phyloP scores from a whole-genome alignment of 108 stramenopile genomes.

The Phaeodactylum tricornutum region DNA sequence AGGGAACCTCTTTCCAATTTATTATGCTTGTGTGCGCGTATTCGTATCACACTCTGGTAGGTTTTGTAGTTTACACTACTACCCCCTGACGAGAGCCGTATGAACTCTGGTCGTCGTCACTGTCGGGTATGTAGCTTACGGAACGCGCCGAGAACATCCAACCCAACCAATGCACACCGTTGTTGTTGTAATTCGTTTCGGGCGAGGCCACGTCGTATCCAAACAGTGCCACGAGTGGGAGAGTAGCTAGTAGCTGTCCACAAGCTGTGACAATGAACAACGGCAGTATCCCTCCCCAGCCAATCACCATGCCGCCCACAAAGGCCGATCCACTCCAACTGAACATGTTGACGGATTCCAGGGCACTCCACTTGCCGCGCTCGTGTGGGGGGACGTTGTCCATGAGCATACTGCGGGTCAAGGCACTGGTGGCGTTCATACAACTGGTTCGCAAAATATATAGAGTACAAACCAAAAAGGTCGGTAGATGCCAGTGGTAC shows the following conservation, averaged over 20 bases:
- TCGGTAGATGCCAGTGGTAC: slow-evolving; percentile 2
- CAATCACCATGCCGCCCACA: slow-evolving; percentile 35
- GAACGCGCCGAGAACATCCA: too few relatives aligned
- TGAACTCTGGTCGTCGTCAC: too few relatives aligned
- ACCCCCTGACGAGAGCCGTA: too few relatives aligned
- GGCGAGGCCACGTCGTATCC: background rate
- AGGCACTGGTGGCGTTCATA: slow-evolving; percentile 35
- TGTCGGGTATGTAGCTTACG: too few relatives aligned
- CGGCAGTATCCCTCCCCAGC: slow-evolving; percentile 16
- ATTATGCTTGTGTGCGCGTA: too few relatives aligned
- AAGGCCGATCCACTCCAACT: slow-evolving; percentile 30
- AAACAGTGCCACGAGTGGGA: slow-evolving; percentile 17
- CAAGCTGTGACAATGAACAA: slow-evolving; percentile 33
- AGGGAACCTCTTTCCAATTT: too few relatives aligned
- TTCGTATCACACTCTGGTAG: too few relatives aligned
- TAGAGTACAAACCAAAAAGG: slow-evolving; percentile 19
- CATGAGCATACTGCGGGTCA: slow-evolving; percentile 40
- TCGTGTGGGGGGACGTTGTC: slow-evolving; percentile 32
- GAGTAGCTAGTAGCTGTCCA: slow-evolving; percentile 26
- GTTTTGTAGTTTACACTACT: too few relatives aligned
- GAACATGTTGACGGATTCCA: slow-evolving; percentile 46
- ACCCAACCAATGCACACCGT: too few relatives aligned
- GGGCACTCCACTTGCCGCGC: slow-evolving; percentile 34
- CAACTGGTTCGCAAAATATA: slow-evolving; percentile 31
- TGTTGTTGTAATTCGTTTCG: too few relatives aligned